These are phyloP conservation scores for Polygonum maritimum DNA, from an alignment of 148 eudicot species.

Conservation along the genomic window DNA sequence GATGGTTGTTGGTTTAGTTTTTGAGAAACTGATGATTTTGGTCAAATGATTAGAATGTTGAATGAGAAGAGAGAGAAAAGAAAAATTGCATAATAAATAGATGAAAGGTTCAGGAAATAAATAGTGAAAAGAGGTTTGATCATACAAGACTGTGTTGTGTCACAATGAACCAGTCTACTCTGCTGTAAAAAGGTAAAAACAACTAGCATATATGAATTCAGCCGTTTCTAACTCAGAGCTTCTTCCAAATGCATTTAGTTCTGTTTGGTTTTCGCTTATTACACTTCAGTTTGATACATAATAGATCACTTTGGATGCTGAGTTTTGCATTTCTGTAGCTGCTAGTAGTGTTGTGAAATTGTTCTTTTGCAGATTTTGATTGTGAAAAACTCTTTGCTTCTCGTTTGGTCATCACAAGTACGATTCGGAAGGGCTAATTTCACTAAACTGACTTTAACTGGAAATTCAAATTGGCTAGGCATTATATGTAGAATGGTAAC, in stretches of 20 bases:
- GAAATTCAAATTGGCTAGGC: not conserved
- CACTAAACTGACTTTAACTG: not conserved
- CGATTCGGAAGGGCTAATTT: not conserved
- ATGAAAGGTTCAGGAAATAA: conserved; percentile 10
- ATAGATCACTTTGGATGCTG: not conserved
- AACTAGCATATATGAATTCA: not conserved
- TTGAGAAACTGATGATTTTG: not conserved
- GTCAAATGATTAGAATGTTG: not conserved
- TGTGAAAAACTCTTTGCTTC: not conserved
- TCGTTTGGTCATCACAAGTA: not conserved
- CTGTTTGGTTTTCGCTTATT: not conserved
- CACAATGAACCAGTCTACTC: not conserved
- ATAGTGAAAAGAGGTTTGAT: not conserved
- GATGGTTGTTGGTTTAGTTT: not conserved
- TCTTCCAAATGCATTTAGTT: not conserved
- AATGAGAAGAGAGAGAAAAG: not conserved
- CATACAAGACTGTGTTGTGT: not conserved
- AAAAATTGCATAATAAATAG: not conserved
- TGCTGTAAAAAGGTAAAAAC: conserved; percentile 4
- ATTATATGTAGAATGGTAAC: too few relatives aligned
- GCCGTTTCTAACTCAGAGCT: not conserved
- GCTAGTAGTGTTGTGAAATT: too few relatives aligned
- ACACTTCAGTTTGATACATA: not conserved
- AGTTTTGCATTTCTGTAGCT: not conserved
- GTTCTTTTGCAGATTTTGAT: not conserved